Evolutionary conservation across 352 stramenopile species (phyloP).

Genomic region (Phytopythium cucurbitacearum): DNA sequence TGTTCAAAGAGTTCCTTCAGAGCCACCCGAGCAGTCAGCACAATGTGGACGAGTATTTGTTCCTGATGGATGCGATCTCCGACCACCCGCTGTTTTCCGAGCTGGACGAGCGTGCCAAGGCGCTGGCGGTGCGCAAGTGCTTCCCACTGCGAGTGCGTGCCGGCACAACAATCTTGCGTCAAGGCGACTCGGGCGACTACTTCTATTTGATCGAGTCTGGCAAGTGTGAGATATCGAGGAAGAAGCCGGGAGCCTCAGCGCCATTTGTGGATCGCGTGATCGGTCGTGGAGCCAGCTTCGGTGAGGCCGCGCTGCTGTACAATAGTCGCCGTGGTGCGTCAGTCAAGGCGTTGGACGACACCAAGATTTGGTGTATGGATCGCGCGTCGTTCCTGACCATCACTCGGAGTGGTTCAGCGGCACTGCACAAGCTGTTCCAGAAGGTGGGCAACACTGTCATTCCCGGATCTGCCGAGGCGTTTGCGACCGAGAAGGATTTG

Average conservation of each 20-base stretch:
- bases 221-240: constrained; percentile 67
- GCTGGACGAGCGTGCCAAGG: constrained; percentile 72
- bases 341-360: constrained; percentile 78
- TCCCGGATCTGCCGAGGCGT: constrained; percentile 39
- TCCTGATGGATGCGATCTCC: constrained; percentile 61
- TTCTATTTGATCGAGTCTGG: constrained; percentile 83
- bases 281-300: constrained; percentile 82
- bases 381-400: constrained; percentile 82
- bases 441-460: constrained; percentile 46
- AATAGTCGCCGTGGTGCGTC: constrained; percentile 93
- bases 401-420: constrained; percentile 72
- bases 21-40: constrained; percentile 65
- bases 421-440: constrained; percentile 71
- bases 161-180: constrained; percentile 61
- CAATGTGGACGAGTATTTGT: constrained; percentile 72
- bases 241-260: constrained; percentile 46
- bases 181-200: constrained; percentile 82
- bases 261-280: constrained; percentile 71
- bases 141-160: constrained; percentile 66
- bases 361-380: constrained; percentile 93
- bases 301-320: constrained; percentile 96
- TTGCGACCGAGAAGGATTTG: constrained; percentile 53
- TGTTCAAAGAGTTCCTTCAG: constrained; percentile 57
- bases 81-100: constrained; percentile 75
- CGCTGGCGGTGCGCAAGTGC: constrained; percentile 75